Conservation (phyloP, 2,329 filamentous ascomycete species). For the Fusarium ambrosium region DNA sequence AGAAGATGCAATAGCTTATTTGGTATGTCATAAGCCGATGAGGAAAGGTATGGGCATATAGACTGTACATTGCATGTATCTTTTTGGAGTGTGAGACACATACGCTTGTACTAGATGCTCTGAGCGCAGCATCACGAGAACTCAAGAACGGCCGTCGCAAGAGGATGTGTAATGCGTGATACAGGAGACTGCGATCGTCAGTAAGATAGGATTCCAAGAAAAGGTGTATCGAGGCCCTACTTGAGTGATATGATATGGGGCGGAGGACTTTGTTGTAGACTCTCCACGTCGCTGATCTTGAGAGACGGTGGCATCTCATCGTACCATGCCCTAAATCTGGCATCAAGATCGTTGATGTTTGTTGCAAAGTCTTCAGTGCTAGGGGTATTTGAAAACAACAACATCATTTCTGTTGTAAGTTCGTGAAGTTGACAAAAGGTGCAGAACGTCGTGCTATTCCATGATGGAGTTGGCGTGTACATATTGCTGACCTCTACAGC, state of each 20-base stretch:
- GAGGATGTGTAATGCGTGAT: not conserved
- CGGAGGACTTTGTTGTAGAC: not conserved
- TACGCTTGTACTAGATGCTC: not conserved
- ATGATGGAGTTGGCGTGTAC: not conserved
- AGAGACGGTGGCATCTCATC: not conserved
- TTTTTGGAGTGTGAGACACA: not conserved
- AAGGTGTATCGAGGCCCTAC: not conserved
- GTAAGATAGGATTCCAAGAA: not conserved
- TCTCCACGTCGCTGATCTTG: not conserved
- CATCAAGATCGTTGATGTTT: not conserved
- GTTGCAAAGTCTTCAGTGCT: conserved; percentile 1
- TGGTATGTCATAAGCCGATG: conserved; percentile 42
- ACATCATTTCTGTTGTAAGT: conserved; percentile 2
- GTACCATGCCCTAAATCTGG: not conserved
- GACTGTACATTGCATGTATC: conserved; percentile 14
- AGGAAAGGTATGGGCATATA: conserved; percentile 35
- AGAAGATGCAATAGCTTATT: conserved; percentile 43
- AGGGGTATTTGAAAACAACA: not conserved
- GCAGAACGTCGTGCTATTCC: not conserved
- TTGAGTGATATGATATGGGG: conserved; percentile 2
- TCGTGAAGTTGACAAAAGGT: not conserved
- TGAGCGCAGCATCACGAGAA: not conserved
- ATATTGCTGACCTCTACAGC: not conserved
- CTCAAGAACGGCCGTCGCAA: not conserved
- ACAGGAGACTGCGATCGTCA: not conserved